phyloP scores from a whole-genome alignment of 768 basidiomycete species.

The Tulasnella sp. region DNA sequence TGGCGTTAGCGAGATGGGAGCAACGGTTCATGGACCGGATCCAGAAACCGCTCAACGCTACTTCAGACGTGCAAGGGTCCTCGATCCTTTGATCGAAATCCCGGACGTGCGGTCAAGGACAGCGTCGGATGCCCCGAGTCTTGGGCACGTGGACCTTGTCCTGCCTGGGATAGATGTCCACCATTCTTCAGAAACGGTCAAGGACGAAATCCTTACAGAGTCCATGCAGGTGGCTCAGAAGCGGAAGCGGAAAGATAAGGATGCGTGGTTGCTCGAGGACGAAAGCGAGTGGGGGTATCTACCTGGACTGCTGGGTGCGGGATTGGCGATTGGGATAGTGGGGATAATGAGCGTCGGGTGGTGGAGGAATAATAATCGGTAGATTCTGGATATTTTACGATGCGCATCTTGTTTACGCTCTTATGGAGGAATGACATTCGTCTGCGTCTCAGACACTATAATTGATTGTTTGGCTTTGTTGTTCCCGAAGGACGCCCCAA shows the following conservation, averaged over 20 bases:
- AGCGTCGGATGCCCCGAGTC: background rate
- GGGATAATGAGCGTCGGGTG: constrained; percentile 17
- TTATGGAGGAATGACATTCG: background rate
- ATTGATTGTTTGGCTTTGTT: background rate
- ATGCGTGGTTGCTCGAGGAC: background rate
- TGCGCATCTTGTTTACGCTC: background rate
- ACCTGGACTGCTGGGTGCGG: constrained; percentile 14
- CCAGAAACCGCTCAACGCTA: constrained; percentile 8
- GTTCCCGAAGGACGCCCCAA: background rate
- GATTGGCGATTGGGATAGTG: constrained; percentile 12
- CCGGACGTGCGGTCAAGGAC: background rate
- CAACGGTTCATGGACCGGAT: background rate
- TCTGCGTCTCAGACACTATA: background rate
- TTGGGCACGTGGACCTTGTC: background rate
- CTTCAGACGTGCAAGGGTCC: constrained; percentile 14
- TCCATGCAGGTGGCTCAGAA: background rate
- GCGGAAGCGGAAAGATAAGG: background rate
- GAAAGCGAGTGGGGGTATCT: constrained; percentile 14
- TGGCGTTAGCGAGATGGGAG: background rate
- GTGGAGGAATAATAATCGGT: constrained; percentile 20
- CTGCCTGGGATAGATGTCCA: constrained; percentile 10
- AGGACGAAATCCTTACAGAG: constrained; percentile 5
- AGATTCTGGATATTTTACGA: background rate
- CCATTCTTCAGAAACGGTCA: background rate
- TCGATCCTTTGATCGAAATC: constrained; percentile 10